Evolutionary conservation across 1,284 basidiomycete genomes (phyloP).

Genomic region (Trichosporon sp.): DNA sequence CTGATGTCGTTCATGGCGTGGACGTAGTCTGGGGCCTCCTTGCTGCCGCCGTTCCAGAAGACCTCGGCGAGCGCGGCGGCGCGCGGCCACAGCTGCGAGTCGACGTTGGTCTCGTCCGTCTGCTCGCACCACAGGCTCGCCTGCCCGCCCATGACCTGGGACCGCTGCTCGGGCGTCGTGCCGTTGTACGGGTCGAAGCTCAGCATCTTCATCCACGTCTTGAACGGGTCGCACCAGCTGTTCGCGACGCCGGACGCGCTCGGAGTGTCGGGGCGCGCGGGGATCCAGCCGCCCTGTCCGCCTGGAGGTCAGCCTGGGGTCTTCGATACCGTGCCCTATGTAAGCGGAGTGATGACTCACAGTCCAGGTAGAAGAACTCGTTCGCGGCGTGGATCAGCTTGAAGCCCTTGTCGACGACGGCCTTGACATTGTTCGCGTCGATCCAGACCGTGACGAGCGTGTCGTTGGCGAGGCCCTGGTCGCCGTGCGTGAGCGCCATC

Average conservation of each 20-base stretch:
- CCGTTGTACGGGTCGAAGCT: conserved; percentile 64
- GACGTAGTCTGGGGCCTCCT: conserved; percentile 57
- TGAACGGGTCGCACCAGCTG: conserved; percentile 69
- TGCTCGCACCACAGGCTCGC: conserved; percentile 76
- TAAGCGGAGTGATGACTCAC: conserved; percentile 18
- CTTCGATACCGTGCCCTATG: too few relatives aligned
- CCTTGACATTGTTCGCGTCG: conserved; percentile 58
- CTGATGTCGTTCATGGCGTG: conserved; percentile 69
- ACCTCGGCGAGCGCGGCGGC: conserved; percentile 73
- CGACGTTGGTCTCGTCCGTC: conserved; percentile 64
- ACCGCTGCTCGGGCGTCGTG: conserved; percentile 54
- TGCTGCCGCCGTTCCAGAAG: conserved; percentile 67
- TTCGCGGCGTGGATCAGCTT: conserved; percentile 64
- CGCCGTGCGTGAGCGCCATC: conserved; percentile 59
- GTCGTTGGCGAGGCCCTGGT: conserved; percentile 59
- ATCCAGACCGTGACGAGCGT: conserved; percentile 73
- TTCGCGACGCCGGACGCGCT: conserved; percentile 63
- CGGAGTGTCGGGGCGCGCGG: conserved; percentile 58
- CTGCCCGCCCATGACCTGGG: conserved; percentile 62
- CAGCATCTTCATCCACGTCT: conserved; percentile 65
- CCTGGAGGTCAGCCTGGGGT: conserved; percentile 41
- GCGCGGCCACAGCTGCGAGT: conserved; percentile 70
- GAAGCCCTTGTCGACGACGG: conserved; percentile 60
- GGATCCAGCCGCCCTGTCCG: conserved; percentile 73
- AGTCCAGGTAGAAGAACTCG: conserved; percentile 70